Evolutionary conservation across 1,284 basidiomycete genomes (phyloP).

Genomic region (Cyathus olla): DNA sequence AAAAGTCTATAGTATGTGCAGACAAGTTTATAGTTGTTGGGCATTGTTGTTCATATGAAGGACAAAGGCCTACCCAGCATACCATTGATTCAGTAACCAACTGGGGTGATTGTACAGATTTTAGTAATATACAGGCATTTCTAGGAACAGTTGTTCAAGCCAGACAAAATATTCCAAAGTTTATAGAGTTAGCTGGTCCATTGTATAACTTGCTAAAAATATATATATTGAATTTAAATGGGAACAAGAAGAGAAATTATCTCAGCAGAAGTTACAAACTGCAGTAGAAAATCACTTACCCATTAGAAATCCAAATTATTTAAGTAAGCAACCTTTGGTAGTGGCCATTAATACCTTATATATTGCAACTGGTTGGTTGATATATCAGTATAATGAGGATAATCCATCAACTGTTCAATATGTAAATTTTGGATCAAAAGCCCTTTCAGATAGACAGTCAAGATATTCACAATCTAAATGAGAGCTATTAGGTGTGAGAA

Average conservation of each 20-base stretch:
- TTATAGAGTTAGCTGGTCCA: not conserved
- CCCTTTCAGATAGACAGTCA: not conserved
- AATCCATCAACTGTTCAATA: not conserved
- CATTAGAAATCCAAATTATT: not conserved
- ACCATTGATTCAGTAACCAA: not conserved
- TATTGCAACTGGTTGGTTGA: not conserved
- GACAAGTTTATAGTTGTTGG: not conserved
- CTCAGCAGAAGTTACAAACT: not conserved
- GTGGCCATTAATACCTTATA: not conserved
- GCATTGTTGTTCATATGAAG: constrained; percentile 1
- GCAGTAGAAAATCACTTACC: not conserved
- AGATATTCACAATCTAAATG: not conserved
- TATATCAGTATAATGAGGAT: not conserved
- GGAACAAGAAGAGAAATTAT: not conserved
- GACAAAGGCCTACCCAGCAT: not conserved
- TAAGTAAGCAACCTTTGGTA: not conserved
- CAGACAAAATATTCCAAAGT: not conserved
- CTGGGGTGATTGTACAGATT: not conserved
- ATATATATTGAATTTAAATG: not conserved
- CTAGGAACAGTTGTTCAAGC: not conserved
- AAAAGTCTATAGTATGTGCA: not conserved
- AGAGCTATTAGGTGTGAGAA: not conserved
- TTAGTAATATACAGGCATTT: not conserved
- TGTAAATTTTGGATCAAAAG: not conserved
- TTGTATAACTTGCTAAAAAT: not conserved